These are phyloP conservation scores for Cyberlindnera lachancei DNA, from an alignment of 805 yeast species.

Conservation along the genomic window DNA sequence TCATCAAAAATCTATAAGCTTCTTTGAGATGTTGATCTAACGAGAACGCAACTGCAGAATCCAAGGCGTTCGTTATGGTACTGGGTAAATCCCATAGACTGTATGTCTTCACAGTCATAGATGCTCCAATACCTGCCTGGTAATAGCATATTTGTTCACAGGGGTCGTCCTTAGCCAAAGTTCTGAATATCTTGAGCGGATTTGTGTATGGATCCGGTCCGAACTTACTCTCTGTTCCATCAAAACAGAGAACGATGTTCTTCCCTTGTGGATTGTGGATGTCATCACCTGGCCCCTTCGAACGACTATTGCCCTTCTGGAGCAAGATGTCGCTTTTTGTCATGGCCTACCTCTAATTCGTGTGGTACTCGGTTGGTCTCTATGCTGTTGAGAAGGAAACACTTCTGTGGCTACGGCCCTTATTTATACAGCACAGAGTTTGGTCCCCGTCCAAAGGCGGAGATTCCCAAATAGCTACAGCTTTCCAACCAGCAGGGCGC, in stretches of 20 bases:
- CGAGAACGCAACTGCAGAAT: slow-evolving; percentile 45
- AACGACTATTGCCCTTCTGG: no score
- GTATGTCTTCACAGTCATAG: slow-evolving; percentile 33
- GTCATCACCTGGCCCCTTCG: no score
- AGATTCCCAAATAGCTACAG: no score
- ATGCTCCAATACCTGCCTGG: slow-evolving; percentile 62
- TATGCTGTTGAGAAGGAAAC: no score
- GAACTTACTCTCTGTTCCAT: slow-evolving; percentile 56
- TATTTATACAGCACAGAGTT: no score
- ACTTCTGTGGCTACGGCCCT: no score
- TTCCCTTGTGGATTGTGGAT: no score
- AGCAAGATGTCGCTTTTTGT: no score
- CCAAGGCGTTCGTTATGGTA: slow-evolving; percentile 24
- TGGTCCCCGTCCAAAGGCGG: no score
- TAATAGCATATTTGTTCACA: slow-evolving; percentile 47
- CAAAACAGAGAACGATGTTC: slow-evolving; percentile 50
- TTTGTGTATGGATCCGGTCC: slow-evolving; percentile 50
- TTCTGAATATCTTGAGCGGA: slow-evolving; percentile 42
- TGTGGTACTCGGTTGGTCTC: no score
- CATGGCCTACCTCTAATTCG: no score
- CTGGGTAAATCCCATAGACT: slow-evolving; percentile 13
- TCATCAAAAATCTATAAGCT: slow-evolving; percentile 48
- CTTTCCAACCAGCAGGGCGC: no score
- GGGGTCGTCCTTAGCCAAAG: slow-evolving; percentile 39
- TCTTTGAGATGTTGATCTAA: slow-evolving; percentile 49